Evolutionary conservation across 2,329 filamentous ascomycete species (phyloP), one percentile per base, ranked within the genome.

Genomic region (Epicoccum nigrum): DNA sequence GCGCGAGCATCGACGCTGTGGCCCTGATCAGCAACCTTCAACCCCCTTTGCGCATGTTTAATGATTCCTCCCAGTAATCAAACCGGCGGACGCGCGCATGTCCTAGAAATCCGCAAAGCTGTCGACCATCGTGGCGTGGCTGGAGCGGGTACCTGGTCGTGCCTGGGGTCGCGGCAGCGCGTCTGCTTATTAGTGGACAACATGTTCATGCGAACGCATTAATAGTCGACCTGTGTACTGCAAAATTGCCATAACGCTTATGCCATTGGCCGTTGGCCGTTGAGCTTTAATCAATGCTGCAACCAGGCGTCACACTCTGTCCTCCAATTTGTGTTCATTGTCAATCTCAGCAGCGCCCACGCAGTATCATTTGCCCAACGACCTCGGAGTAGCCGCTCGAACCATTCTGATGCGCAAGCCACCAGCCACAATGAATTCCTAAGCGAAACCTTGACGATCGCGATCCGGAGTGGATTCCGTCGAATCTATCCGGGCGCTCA

Each of bases 381-480:
- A 17, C 12, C 20, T 34, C 47, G 40, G 28, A 19, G 40, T 34
- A 40, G 34, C 47, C 41, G 35, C 40, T 45, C 12, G 34, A 34
- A 32, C 38, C 32, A 20, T 39, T 39, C 13, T 21, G 13, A 35
- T 51, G 47, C 35, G 48, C 48, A 41, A 45, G 48, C 48, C 48
- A 51, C 42, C 41, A 51, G 41, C 48, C 48, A 45, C 41, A 31
- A 30, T 41, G 23, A 37, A 45, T 45, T 37, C 41, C 44, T 52
- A 52, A 49, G 47, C 53, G 44, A 51, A 51, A 44, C 47, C 44
- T 49, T 52, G 7, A 20, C 12, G 25, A 48, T 52, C 53, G 37
- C 40, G 39, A 55, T 49, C 27, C 48, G 53, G 48, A 50, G 28
- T 45, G 39, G 25, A 15, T 28, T 50, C 50, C 50, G 45, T 25